phyloP scores from a whole-genome alignment of 306 rosid species.

The Inga leiocalycina region DNA sequence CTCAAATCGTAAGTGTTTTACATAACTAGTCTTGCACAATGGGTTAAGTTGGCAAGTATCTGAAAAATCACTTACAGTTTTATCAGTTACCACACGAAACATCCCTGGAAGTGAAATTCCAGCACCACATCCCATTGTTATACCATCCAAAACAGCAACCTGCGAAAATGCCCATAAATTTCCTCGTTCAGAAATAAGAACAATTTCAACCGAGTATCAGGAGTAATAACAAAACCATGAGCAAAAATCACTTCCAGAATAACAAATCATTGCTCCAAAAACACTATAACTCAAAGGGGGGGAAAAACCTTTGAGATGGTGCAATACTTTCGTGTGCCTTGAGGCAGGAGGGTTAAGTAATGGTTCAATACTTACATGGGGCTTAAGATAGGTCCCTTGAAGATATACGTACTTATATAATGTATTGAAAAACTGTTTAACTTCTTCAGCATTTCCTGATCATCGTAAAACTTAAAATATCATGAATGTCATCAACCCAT shows the following conservation, averaged over 20 bases:
- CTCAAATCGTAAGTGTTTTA: background rate
- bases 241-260: background rate
- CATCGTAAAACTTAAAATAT: slow-evolving; percentile 22
- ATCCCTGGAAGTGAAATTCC: slow-evolving; percentile 92
- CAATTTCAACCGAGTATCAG: background rate
- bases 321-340: slow-evolving; percentile 80
- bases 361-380: slow-evolving; percentile 71
- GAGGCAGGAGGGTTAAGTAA: slow-evolving; percentile 41
- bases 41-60: background rate
- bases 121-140: slow-evolving; percentile 93
- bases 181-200: background rate
- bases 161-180: slow-evolving; percentile 36
- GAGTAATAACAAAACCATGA: slow-evolving; percentile 6
- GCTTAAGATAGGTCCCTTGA: slow-evolving; percentile 92
- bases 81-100: slow-evolving; percentile 86
- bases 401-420: slow-evolving; percentile 81
- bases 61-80: slow-evolving; percentile 66
- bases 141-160: slow-evolving; percentile 91
- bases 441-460: slow-evolving; percentile 78
- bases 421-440: slow-evolving; percentile 69
- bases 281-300: slow-evolving; percentile 16
- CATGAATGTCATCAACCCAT: background rate
- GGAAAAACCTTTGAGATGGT: slow-evolving; percentile 10
- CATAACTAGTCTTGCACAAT: background rate
- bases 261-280: slow-evolving; percentile 27